phyloP scores from a whole-genome alignment of 192 early-diverging fungal genomes.

The Umbelopsis isabellina region DNA sequence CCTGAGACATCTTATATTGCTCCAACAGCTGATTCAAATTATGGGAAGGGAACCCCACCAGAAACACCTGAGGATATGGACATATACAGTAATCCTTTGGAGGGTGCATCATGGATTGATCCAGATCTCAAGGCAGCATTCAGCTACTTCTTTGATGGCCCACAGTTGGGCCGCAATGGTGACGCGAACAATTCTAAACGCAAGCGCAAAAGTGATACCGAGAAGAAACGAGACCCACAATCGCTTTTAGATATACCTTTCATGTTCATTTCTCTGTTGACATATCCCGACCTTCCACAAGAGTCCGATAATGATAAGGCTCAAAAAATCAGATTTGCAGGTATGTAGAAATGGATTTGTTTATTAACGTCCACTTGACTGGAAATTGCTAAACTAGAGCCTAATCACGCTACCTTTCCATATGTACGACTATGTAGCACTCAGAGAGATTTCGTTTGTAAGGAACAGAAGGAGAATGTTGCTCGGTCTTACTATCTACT shows the following conservation, averaged over 20 bases:
- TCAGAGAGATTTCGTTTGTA: conserved; percentile 52
- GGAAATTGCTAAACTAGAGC: too few relatives aligned
- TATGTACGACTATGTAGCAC: conserved; percentile 30
- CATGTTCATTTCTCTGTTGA: conserved; percentile 52
- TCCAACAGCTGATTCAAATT: background rate
- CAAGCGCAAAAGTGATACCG: background rate
- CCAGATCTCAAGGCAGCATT: conserved; percentile 20
- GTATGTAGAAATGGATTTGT: conserved; percentile 28
- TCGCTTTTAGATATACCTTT: conserved; percentile 50
- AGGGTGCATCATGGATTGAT: conserved; percentile 10
- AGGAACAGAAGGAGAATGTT: conserved; percentile 51
- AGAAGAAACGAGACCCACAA: conserved; percentile 22
- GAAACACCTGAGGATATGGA: conserved; percentile 5
- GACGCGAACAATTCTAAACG: background rate
- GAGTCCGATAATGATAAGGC: conserved; percentile 16
- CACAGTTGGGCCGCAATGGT: background rate
- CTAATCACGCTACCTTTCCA: background rate
- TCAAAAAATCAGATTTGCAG: conserved; percentile 38
- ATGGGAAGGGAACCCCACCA: background rate
- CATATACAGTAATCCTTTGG: background rate
- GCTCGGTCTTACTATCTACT: conserved; percentile 46
- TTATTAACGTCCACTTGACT: too few relatives aligned
- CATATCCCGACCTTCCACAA: conserved; percentile 49
- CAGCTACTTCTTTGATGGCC: conserved; percentile 27
- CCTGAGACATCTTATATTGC: background rate